Percentiles rank a stretch among this genome's conserved stretches.
These are phyloP conservation scores for Fusarium sp. DNA, from an alignment of 2,329 filamentous ascomycete genomes.

Conservation along the genomic window DNA sequence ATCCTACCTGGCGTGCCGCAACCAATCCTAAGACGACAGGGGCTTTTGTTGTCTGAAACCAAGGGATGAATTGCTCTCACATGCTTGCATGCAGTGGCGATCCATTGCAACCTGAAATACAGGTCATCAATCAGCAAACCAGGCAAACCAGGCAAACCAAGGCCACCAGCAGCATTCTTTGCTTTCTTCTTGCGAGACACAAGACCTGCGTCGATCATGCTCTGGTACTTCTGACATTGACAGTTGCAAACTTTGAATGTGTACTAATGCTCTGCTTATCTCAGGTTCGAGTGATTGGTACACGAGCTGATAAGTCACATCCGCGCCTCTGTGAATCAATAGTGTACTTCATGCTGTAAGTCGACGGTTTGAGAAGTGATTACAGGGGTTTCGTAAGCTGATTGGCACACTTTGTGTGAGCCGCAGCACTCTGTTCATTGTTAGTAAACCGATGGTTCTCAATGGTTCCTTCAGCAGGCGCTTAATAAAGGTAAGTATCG, in stretches of 20 bases:
- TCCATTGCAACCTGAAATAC: slow-evolving; percentile 8
- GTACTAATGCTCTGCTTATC: neutral
- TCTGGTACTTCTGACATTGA: neutral
- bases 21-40: slow-evolving; percentile 21
- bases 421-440: neutral
- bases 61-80: slow-evolving; percentile 20
- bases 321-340: slow-evolving; percentile 7
- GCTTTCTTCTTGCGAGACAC: slow-evolving; percentile 7
- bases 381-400: slow-evolving; percentile 25
- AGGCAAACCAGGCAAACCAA: neutral
- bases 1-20: slow-evolving; percentile 15
- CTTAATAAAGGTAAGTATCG: neutral
- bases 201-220: neutral
- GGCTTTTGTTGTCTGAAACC: slow-evolving; percentile 23
- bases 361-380: slow-evolving; percentile 30
- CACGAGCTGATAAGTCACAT: slow-evolving; percentile 6
- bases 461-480: neutral
- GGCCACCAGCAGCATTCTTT: slow-evolving; percentile 10
- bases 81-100: slow-evolving; percentile 28
- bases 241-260: neutral
- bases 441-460: neutral
- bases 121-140: neutral
- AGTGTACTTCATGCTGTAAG: slow-evolving; percentile 20
- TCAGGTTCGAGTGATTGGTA: neutral
- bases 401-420: slow-evolving; percentile 10